Evolutionary conservation across 192 early-diverging fungal genomes (phyloP), one percentile per base, ranked within the genome.

Genomic region (Cladochytrium replicatum): DNA sequence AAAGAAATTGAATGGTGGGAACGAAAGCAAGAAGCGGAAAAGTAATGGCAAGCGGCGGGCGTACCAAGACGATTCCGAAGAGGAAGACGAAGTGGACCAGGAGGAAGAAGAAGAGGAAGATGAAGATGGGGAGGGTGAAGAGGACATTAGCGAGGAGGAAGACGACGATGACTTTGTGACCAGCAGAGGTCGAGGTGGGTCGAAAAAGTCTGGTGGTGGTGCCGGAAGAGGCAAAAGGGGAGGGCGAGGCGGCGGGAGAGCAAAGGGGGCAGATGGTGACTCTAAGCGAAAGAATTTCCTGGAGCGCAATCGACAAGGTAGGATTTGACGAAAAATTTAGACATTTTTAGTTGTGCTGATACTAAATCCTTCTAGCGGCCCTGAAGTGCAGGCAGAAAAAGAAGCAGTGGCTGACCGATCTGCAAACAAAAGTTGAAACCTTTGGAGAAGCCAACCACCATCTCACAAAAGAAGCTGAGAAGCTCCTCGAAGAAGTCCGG

Each of bases 311-410:
- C 78, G 91, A 52, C 78, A 85, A 69, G 81, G 81, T 84, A 64
- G 57, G 31, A 42, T 50, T 2, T 38, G 21, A 29, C 8, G 30
- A 28, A 34, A 43, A 0, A 30, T 37, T 29, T 39, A 32, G 34
- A 13, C 28, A 27, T 7, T 21, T 32, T 47, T 19, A 29, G 17
- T 55, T n/a, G 41, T 22, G 8, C n/a, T n/a, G n/a, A n/a, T n/a
- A n/a, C n/a, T n/a, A n/a, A n/a, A n/a, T n/a, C n/a, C 23, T 59
- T 37, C 31, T 67, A 68, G 91, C 91, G 30, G 91, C 91, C 0
- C 66, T 87, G 11, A 91, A 94, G 69, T 94, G 91, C 55, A 77
- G 91, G 21, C 88, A 88, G 52, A 83, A 88, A 45, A 94, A 94
- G 63, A 94, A 94, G 67, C 75, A 87, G 58, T 91, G 88, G 88